Percentiles rank a stretch among this genome's conserved stretches.
Conservation (phyloP, 2,329 filamentous ascomycete species). For the Colletotrichum nymphaeae region DNA sequence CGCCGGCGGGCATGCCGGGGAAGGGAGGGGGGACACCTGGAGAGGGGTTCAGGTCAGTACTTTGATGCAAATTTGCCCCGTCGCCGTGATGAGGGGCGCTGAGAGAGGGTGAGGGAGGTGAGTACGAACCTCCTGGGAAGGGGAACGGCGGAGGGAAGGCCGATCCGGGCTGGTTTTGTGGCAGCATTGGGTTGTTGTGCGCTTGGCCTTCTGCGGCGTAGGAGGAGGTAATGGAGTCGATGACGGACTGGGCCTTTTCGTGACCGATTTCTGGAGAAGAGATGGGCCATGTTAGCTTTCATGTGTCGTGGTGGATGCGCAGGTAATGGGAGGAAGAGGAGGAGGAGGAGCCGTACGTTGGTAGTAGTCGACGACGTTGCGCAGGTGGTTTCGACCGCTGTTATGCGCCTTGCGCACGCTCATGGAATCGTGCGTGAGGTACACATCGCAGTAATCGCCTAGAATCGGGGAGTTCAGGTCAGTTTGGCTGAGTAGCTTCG, state of each 20-base stretch:
- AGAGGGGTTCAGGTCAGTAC: slow-evolving; percentile 41
- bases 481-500: slow-evolving; percentile 34
- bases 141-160: slow-evolving; percentile 66
- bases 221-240: slow-evolving; percentile 96
- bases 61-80: background rate
- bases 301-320: background rate
- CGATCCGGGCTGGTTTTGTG: slow-evolving; percentile 72
- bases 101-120: slow-evolving; percentile 34
- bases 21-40: slow-evolving; percentile 69
- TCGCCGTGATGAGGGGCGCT: background rate
- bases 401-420: slow-evolving; percentile 99
- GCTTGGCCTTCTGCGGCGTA: slow-evolving; percentile 95
- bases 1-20: slow-evolving; percentile 58
- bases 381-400: slow-evolving; percentile 92
- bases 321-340: background rate
- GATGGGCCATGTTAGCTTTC: slow-evolving; percentile 24
- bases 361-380: slow-evolving; percentile 99
- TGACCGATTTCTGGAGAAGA: slow-evolving; percentile 89
- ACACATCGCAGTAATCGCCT: slow-evolving; percentile 99
- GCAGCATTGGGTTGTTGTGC: slow-evolving; percentile 85
- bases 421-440: slow-evolving; percentile 99
- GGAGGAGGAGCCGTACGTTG: slow-evolving; percentile 71
- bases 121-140: slow-evolving; percentile 67
- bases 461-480: slow-evolving; percentile 43
- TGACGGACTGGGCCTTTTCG: slow-evolving; percentile 98